Conservation (phyloP, 2,329 filamentous ascomycete species). For the Fusarium sp. region DNA sequence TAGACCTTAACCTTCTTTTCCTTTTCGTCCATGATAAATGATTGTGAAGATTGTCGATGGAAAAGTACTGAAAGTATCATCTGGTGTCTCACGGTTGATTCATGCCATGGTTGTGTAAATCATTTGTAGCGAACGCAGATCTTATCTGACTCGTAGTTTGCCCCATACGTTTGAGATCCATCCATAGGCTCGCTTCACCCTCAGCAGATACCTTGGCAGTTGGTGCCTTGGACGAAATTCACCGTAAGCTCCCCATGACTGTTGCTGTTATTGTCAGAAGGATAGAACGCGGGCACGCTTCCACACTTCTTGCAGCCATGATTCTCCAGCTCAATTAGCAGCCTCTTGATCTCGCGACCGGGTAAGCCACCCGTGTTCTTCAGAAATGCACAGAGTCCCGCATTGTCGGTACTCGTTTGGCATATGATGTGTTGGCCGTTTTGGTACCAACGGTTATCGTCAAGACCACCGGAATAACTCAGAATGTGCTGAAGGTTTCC, state of each 20-base stretch:
- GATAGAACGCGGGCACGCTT: background rate
- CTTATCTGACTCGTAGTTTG: no score
- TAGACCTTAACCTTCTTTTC: no score
- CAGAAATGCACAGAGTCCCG: background rate
- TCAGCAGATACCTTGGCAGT: background rate
- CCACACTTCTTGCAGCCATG: background rate
- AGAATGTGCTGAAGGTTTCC: background rate
- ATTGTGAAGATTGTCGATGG: no score
- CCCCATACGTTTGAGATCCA: no score
- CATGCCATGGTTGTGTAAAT: no score
- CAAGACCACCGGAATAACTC: background rate
- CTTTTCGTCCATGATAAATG: no score
- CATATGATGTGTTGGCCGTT: background rate
- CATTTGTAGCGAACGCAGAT: no score
- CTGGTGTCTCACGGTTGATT: no score
- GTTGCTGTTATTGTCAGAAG: background rate
- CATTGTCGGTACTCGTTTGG: background rate
- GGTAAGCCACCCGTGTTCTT: background rate
- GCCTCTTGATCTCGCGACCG: background rate
- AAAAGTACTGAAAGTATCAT: no score
- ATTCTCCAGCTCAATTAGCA: background rate
- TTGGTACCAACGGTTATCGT: background rate
- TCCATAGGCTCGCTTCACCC: no score
- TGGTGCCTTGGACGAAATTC: background rate
- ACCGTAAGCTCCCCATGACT: slow-evolving; percentile 15